phyloP scores from a whole-genome alignment of 108 stramenopile species.

The Fistulifera pelliculosa region DNA sequence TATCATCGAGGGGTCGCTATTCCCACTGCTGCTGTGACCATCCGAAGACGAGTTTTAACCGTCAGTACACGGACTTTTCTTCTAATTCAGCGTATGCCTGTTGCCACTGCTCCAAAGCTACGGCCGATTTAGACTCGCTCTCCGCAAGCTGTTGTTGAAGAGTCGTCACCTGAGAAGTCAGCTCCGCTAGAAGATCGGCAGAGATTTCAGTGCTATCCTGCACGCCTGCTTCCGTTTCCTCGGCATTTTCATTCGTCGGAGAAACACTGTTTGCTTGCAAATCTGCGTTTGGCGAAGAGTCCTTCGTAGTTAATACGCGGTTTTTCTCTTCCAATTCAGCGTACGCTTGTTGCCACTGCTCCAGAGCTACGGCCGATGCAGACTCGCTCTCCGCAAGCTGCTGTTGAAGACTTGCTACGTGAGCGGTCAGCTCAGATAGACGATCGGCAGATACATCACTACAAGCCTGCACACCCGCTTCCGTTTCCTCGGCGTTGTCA shows the following conservation, averaged over 20 bases:
- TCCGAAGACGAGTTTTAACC: no score
- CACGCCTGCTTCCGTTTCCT: no score
- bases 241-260: no score
- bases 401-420: background rate
- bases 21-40: no score
- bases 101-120: slow-evolving; percentile 47
- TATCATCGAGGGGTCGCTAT: no score
- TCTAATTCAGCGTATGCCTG: slow-evolving; percentile 23
- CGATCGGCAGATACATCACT: slow-evolving; percentile 3
- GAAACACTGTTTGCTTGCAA: no score
- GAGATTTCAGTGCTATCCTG: background rate
- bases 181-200: slow-evolving; percentile 8
- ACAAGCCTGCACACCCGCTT: background rate
- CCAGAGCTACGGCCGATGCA: slow-evolving; percentile 10
- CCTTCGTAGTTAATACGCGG: no score
- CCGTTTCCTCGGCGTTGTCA: no score
- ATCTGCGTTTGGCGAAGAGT: no score
- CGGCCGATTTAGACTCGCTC: slow-evolving; percentile 41
- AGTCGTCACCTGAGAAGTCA: slow-evolving; percentile 29
- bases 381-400: background rate
- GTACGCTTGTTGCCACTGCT: slow-evolving; percentile 27
- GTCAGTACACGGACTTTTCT: no score
- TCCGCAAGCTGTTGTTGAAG: slow-evolving; percentile 35
- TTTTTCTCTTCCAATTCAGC: slow-evolving; percentile 9
- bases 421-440: background rate